Conservation (phyloP, 805 yeast genomes). For the Pichia deserticola region DNA sequence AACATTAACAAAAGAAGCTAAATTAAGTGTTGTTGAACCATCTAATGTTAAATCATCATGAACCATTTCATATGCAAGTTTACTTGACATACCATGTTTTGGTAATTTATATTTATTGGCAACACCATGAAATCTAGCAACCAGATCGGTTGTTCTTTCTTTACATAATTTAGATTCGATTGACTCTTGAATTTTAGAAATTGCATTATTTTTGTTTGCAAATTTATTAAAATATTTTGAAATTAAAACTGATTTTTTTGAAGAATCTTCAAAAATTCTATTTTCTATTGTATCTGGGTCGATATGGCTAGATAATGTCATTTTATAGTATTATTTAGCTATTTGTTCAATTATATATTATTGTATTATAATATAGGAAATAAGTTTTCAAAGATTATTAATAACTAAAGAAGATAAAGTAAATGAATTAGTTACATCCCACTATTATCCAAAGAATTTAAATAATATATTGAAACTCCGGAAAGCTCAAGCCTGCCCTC, state of each 20-base stretch:
- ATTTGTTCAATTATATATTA: too few relatives aligned
- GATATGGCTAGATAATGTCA: constrained; percentile 41
- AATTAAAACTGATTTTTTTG: constrained; percentile 8
- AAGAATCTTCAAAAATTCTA: constrained; percentile 22
- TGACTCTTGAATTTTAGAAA: neutral
- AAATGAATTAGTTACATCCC: too few relatives aligned
- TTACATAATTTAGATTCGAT: neutral
- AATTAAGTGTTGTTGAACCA: constrained; percentile 74
- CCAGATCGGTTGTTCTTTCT: constrained; percentile 5
- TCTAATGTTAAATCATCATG: constrained; percentile 73
- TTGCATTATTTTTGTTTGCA: constrained; percentile 11
- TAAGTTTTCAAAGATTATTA: too few relatives aligned
- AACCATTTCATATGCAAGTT: constrained; percentile 53
- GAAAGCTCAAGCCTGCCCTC: too few relatives aligned
- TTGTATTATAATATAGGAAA: too few relatives aligned
- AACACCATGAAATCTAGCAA: constrained; percentile 29
- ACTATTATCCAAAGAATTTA: too few relatives aligned
- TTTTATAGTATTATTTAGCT: constrained; percentile 6
- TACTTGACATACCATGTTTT: constrained; percentile 42
- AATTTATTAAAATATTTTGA: constrained; percentile 14
- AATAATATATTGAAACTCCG: too few relatives aligned
- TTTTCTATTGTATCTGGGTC: constrained; percentile 37
- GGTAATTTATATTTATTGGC: constrained; percentile 56
- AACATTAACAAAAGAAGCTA: constrained; percentile 89
- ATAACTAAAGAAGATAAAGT: too few relatives aligned